Conservation (phyloP, 1,139 yeast genomes). For the Kluyveromyces marxianus region DNA sequence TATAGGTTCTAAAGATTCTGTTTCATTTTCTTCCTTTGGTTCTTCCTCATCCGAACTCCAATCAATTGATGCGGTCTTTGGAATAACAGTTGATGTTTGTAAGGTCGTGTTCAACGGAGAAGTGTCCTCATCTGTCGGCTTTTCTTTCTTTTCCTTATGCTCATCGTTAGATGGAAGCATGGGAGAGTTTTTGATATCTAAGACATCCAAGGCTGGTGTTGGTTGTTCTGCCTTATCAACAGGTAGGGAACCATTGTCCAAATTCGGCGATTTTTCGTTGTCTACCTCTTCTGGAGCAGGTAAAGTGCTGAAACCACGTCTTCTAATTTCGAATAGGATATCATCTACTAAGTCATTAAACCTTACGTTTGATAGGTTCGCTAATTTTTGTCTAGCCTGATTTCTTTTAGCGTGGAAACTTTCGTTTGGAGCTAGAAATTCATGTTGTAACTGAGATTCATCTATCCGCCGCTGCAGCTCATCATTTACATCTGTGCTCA, state of each 20-base stretch:
- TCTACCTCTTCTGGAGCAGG: constrained; percentile 5
- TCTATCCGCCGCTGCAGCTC: constrained; percentile 72
- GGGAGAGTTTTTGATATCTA: neutral
- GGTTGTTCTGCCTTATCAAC: neutral
- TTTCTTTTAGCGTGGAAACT: constrained; percentile 88
- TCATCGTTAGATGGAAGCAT: neutral
- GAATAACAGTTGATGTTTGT: constrained; percentile 61
- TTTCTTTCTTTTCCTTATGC: neutral
- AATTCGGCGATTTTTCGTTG: neutral
- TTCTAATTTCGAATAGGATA: constrained; percentile 76
- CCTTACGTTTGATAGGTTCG: constrained; percentile 72
- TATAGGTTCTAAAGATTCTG: too few relatives aligned
- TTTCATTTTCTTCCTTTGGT: constrained; percentile 18
- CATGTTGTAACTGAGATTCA: constrained; percentile 45
- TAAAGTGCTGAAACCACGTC: constrained; percentile 46
- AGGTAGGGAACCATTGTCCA: too few relatives aligned
- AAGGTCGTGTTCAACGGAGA: constrained; percentile 11
- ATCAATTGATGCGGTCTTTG: constrained; percentile 67
- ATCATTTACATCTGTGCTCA: constrained; percentile 89
- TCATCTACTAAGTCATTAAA: constrained; percentile 90
- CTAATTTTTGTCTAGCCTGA: constrained; percentile 88
- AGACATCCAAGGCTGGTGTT: neutral
- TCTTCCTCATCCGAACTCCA: constrained; percentile 82
- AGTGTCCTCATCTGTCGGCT: neutral
- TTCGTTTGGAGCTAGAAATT: constrained; percentile 59